A percentile compares a stretch with the other conserved stretches of the same genome.
phyloP scores from a whole-genome alignment of 768 basidiomycete genomes.

The Termitomyces sp. region DNA sequence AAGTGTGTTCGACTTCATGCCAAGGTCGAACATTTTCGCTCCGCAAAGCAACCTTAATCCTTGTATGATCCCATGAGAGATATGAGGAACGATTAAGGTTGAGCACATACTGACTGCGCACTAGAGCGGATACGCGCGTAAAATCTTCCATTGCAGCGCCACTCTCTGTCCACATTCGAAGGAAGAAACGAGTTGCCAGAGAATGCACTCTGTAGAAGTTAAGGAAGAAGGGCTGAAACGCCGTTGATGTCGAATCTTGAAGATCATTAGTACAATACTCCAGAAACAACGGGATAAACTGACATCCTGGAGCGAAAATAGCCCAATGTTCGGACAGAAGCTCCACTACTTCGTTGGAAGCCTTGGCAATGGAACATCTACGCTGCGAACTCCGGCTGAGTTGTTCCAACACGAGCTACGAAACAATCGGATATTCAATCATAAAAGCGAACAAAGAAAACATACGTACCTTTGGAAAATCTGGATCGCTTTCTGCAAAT shows the following conservation, averaged over 20 bases:
- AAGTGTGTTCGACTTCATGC: conserved; percentile 81
- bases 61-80: conserved; percentile 22
- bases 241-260: conserved; percentile 72
- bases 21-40: conserved; percentile 72
- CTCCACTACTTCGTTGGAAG: conserved; percentile 83
- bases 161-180: conserved; percentile 92
- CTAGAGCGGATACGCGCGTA: conserved; percentile 68
- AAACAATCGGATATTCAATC: conserved; percentile 9
- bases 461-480: conserved; percentile 65
- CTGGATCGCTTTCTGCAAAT: conserved; percentile 65
- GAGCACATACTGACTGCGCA: conserved; percentile 74
- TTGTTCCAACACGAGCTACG: conserved; percentile 77
- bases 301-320: conserved; percentile 82
- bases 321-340: conserved; percentile 82
- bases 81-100: conserved; percentile 6
- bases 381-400: conserved; percentile 66
- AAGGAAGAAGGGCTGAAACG: conserved; percentile 84
- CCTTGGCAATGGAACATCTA: conserved; percentile 78
- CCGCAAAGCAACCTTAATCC: conserved; percentile 72
- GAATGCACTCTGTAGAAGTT: conserved; percentile 79
- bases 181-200: conserved; percentile 79
- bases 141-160: conserved; percentile 76
- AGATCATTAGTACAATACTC: conserved; percentile 15
- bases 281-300: conserved; percentile 12
- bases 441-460: neutral